phyloP scores from a whole-genome alignment of 2,329 filamentous ascomycete species.

The Penicillium hesseltinei region DNA sequence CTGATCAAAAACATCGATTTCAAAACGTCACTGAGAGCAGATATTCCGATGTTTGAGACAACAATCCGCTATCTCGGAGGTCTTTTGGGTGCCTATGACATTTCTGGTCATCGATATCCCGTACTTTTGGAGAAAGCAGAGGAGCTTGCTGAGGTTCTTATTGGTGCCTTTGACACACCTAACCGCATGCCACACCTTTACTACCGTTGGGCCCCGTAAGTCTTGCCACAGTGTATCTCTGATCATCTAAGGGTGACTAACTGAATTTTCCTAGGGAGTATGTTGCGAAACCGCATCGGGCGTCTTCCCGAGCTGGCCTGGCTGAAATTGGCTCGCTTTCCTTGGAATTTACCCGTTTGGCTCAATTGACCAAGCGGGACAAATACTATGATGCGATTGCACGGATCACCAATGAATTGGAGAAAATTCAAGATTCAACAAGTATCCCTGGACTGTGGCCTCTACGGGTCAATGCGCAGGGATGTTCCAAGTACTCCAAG shows the following conservation, averaged over 20 bases:
- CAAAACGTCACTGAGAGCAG: slow-evolving; percentile 62
- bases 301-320: slow-evolving; percentile 56
- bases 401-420: slow-evolving; percentile 76
- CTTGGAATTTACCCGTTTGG: slow-evolving; percentile 85
- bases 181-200: slow-evolving; percentile 87
- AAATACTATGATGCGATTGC: slow-evolving; percentile 90
- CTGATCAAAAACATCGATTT: slow-evolving; percentile 77
- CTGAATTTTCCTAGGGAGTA: slow-evolving; percentile 40
- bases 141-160: slow-evolving; percentile 75
- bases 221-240: slow-evolving; percentile 7
- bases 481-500: slow-evolving; percentile 64
- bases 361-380: slow-evolving; percentile 75
- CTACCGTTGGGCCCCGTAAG: slow-evolving; percentile 71
- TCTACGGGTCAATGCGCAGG: slow-evolving; percentile 71
- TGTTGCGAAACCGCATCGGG: slow-evolving; percentile 63
- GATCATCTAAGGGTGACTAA: slow-evolving; percentile 8
- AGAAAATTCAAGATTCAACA: slow-evolving; percentile 70
- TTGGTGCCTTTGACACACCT: slow-evolving; percentile 83
- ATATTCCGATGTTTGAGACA: slow-evolving; percentile 91
- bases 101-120: slow-evolving; percentile 68
- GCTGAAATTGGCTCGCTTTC: slow-evolving; percentile 75
- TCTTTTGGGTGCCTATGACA: slow-evolving; percentile 79
- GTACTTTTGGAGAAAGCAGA: slow-evolving; percentile 74
- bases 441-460: slow-evolving; percentile 78
- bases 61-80: slow-evolving; percentile 90